Evolutionary conservation across 495 filamentous ascomycete genomes (phyloP), one percentile per base, ranked within the genome.

Genomic region (Hypoxylon subgilvum): DNA sequence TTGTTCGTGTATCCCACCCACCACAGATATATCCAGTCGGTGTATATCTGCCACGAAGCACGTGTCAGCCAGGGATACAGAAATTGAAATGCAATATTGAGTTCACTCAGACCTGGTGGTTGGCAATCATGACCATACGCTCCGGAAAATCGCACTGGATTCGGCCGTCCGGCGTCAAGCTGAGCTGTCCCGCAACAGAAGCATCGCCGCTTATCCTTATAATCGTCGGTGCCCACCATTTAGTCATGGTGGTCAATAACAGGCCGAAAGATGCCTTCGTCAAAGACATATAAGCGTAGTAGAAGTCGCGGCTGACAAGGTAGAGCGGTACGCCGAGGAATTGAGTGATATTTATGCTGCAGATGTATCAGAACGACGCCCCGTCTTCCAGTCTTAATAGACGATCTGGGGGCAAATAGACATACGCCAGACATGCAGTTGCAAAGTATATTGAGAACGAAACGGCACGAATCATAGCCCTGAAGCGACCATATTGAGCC

Each of bases 21-120:
- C 90, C 90, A 94, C 9, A 94, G 77, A 67, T 94, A 94, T 8
- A 93, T 70, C 90, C 90, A 94, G 72, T 94, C 90, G 4, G 90
- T 90, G 63, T 94, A 94, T 42, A 94, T 82, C 80, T 80, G 42
- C n/a, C 19, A 23, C 57, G 61, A 53, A 16, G 35, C n/a, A 30
- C 18, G 4, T 36, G 38, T 52, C n/a, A 67, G 66, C 46, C 46
- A 35, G 27, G 39, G 30, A 38, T 25, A 28, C 21, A 19, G 18
- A 32, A 39, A 35, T 32, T 32, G 16, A 13, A 30, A 50, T 16
- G 34, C 34, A 30, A 19, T 21, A 43, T 43, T 6, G 34, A 30
- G 21, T 14, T 7, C 17, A 14, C 54, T 14, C 67, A 84, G 50
- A 64, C 86, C 81, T 92, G 89, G 69, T 94, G 90, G 69, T 94